Base-by-base conservation (phyloP, 1,284 basidiomycete species). In the Heterobasidion occidentale region DNA sequence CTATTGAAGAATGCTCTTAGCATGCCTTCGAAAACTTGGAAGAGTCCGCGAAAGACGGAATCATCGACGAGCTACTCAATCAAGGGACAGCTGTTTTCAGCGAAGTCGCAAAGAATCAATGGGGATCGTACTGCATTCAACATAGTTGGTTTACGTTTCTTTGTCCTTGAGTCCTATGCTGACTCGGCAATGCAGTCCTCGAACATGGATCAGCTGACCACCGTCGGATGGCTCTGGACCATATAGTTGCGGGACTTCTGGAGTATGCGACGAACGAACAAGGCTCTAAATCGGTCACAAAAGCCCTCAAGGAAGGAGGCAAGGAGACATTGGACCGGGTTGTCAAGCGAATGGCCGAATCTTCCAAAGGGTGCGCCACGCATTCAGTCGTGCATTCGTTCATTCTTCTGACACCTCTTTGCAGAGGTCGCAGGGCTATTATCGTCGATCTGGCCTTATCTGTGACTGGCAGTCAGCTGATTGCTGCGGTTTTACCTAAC, bases 21-120 rank as follows among this genome's bases (percentile, higher is more conserved):
- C 89, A 91, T 59, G 88, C 88, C 0, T 92, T 92, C 62, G 89
- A 92, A 68, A 92, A 92, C 65, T 77, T 91, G 1, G 89, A 91
- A 66, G 84, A 88, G 50, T 80, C 80, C 17, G 88, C 88, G 7
- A 91, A 91, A 66, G 87, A 89, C 59, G 88, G 85, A 0, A 90
- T 90, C 58, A 82, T 90, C 9, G 83, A 89, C 55, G 89, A 92
- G 62, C 68, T 91, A 19, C 77, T 92, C 55, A 84, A 86, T 58
- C 82, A 89, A 58, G 88, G 88, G 7, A 67, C 79, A 1, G 67
- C 66, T 0, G 74, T 86, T 27, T 90, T 92, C 60, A 75, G 77
- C 15, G 86, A 90, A 60, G 87, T 92, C n/a, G 76, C 84, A 15
- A 90, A 88, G 71, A 92, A 83, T 62, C 89, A 91, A 65, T 92